These are phyloP conservation scores for Ceratocystis alfenasii DNA, from an alignment of 2,329 filamentous ascomycete genomes.

Conservation along the genomic window DNA sequence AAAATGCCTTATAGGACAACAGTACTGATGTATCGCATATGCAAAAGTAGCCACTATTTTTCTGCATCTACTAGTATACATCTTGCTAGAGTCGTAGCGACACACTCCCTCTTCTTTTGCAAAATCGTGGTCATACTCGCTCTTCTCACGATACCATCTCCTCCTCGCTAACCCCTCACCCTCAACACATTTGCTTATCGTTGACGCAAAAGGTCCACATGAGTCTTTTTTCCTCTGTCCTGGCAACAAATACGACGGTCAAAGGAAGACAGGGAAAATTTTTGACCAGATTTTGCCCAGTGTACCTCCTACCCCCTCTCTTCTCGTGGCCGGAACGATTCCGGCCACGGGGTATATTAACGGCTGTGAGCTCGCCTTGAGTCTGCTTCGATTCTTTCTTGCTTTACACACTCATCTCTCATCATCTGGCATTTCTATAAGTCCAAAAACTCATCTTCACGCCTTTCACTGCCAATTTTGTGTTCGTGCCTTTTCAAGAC, in stretches of 20 bases:
- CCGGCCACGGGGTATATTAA: constrained; percentile 38
- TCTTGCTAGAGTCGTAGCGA: too few species aligned
- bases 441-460: constrained; percentile 19
- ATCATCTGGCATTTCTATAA: not conserved
- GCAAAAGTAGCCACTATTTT: not conserved
- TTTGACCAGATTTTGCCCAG: not conserved
- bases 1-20: not conserved
- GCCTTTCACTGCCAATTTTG: constrained; percentile 24
- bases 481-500: constrained; percentile 5
- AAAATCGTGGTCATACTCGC: not conserved
- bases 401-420: not conserved
- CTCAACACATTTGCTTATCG: not conserved
- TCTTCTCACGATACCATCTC: not conserved
- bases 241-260: not conserved
- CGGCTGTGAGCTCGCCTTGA: constrained; percentile 25
- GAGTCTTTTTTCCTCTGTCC: constrained; percentile 7
- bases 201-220: constrained; percentile 3
- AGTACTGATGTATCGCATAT: not conserved
- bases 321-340: constrained; percentile 21
- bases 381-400: not conserved
- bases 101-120: not conserved
- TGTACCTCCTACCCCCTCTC: constrained; percentile 7
- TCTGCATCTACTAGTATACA: not conserved
- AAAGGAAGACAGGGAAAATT: not conserved
- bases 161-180: not conserved